Percentiles rank a stretch among this genome's conserved stretches.
These are phyloP conservation scores for Colletotrichum simmondsii DNA, from an alignment of 2,329 filamentous ascomycete species.

Conservation along the genomic window DNA sequence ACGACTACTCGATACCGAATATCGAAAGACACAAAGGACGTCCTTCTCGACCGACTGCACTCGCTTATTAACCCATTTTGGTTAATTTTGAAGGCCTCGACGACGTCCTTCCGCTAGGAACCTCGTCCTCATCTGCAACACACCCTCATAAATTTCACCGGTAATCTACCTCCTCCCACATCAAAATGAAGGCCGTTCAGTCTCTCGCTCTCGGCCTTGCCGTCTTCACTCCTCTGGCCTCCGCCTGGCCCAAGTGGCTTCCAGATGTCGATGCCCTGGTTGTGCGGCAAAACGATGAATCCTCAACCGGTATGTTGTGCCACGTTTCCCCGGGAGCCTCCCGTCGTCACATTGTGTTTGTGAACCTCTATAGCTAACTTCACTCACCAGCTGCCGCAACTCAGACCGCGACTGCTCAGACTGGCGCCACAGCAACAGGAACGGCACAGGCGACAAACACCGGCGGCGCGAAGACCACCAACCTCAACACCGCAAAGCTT, in stretches of 20 bases:
- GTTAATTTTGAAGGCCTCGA: neutral
- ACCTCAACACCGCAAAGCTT: conserved; percentile 53
- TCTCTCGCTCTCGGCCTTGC: conserved; percentile 38
- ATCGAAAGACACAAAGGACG: neutral
- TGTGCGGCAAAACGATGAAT: conserved; percentile 57
- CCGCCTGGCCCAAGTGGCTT: conserved; percentile 67
- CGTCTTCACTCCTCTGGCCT: conserved; percentile 51
- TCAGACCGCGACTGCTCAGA: conserved; percentile 13
- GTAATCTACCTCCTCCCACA: neutral
- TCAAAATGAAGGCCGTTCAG: conserved; percentile 33
- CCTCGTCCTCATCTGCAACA: neutral
- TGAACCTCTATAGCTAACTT: conserved; percentile 10
- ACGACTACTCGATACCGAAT: conserved; percentile 1
- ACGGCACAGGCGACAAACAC: conserved; percentile 37
- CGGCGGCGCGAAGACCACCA: conserved; percentile 45
- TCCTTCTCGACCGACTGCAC: neutral
- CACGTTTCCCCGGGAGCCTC: conserved; percentile 12
- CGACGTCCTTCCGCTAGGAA: neutral
- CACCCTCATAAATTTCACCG: neutral
- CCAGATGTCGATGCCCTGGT: conserved; percentile 64
- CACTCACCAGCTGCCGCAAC: conserved; percentile 14
- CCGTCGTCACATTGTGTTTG: neutral
- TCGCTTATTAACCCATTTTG: neutral
- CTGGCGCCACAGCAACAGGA: conserved; percentile 36
- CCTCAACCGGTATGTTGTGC: conserved; percentile 34